Conservation (phyloP, 192 early-diverging fungal genomes). For the Backusella psychrophila region DNA sequence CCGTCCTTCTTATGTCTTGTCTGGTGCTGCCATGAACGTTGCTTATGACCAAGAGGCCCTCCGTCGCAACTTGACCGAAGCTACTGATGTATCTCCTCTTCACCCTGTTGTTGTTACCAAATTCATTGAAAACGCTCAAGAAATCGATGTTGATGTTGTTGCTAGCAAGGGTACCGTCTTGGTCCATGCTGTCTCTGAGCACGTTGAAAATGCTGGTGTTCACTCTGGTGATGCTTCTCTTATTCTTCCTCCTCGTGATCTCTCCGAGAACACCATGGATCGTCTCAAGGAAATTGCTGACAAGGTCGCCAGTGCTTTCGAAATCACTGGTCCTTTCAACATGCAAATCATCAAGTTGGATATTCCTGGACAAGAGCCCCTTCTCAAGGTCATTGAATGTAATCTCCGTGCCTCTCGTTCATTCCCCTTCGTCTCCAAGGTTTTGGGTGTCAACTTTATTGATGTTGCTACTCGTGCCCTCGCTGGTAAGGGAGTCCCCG, state of each 20-base stretch:
- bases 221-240: slow-evolving; percentile 97
- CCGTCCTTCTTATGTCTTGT: slow-evolving; percentile 95
- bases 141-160: slow-evolving; percentile 95
- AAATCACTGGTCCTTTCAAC: slow-evolving; percentile 98
- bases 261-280: slow-evolving; percentile 49
- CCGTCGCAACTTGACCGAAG: slow-evolving; percentile 70
- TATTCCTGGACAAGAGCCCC: slow-evolving; percentile 29
- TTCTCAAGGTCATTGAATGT: slow-evolving; percentile 97
- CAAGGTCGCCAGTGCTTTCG: slow-evolving; percentile 86
- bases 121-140: slow-evolving; percentile 91
- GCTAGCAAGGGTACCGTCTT: slow-evolving; percentile 81
- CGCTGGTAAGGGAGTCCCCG: slow-evolving; percentile 57
- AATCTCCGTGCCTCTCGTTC: slow-evolving; percentile 97
- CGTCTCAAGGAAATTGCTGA: slow-evolving; percentile 76
- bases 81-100: slow-evolving; percentile 85
- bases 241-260: slow-evolving; percentile 74
- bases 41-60: slow-evolving; percentile 78
- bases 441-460: slow-evolving; percentile 88
- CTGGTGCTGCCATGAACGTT: slow-evolving; percentile 98
- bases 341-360: slow-evolving; percentile 91
- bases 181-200: slow-evolving; percentile 91
- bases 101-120: slow-evolving; percentile 98
- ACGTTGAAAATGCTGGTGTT: slow-evolving; percentile 96
- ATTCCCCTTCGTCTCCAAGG: slow-evolving; percentile 98
- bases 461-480: slow-evolving; percentile 87